A percentile compares a stretch with the other conserved stretches of the same genome.
Evolutionary conservation across 495 filamentous ascomycete species (phyloP).

Genomic region (Barbatosphaeria neglecta): DNA sequence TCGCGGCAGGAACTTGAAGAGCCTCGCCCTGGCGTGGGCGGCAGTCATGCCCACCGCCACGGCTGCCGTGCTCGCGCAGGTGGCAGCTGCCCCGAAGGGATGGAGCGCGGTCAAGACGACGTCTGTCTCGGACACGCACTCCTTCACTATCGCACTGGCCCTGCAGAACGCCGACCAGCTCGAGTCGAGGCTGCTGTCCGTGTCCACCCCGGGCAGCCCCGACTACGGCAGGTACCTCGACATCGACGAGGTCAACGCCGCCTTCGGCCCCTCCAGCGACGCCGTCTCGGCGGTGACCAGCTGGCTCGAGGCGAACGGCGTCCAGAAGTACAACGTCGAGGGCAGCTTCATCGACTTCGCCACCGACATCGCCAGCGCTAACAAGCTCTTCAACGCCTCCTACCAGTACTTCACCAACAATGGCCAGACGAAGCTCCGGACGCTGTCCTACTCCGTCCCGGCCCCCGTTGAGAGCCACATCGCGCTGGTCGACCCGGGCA

Average conservation of each 20-base stretch:
- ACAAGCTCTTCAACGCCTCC: conserved; percentile 35
- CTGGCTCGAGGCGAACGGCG: conserved; percentile 35
- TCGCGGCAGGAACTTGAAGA: neutral
- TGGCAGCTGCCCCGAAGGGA: conserved; percentile 1
- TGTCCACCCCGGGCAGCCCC: conserved; percentile 38
- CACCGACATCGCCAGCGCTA: conserved; percentile 34
- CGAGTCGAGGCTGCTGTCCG: conserved; percentile 30
- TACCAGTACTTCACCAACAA: conserved; percentile 30
- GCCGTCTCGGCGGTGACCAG: conserved; percentile 21
- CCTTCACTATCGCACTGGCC: conserved; percentile 41
- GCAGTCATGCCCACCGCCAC: neutral
- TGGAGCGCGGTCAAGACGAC: neutral
- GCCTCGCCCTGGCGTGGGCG: neutral
- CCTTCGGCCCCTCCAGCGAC: conserved; percentile 31
- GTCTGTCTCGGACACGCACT: conserved; percentile 14
- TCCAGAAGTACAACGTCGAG: conserved; percentile 22
- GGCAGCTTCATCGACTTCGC: conserved; percentile 39
- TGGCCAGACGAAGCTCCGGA: conserved; percentile 35
- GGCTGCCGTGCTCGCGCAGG: conserved; percentile 19
- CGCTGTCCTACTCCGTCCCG: conserved; percentile 49
- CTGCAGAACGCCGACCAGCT: conserved; percentile 40
- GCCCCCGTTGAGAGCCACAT: conserved; percentile 33
- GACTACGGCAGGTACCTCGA: conserved; percentile 41
- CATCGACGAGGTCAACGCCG: conserved; percentile 28
- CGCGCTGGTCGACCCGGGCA: conserved; percentile 49